Percentiles rank a stretch among this genome's conserved stretches.
phyloP scores from a whole-genome alignment of 2,329 filamentous ascomycete genomes.

The Fusarium albosuccineum region DNA sequence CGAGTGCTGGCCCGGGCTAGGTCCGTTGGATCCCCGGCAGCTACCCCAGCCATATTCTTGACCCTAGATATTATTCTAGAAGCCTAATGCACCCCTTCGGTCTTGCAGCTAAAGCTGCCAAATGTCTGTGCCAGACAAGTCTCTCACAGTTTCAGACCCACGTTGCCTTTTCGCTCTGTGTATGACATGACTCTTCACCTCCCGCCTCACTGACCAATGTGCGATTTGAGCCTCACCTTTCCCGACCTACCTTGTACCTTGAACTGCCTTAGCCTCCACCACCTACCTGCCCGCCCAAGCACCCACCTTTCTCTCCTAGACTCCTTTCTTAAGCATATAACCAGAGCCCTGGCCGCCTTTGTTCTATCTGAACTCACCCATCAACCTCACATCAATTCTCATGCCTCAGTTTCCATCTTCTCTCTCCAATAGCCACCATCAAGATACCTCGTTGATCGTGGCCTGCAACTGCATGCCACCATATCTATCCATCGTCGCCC shows the following conservation, averaged over 20 bases:
- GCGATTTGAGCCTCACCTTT: slow-evolving; percentile 47
- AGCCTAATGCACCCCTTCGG: slow-evolving; percentile 43
- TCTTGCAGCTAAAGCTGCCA: slow-evolving; percentile 21
- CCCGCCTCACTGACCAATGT: slow-evolving; percentile 48
- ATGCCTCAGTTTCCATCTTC: slow-evolving; percentile 30
- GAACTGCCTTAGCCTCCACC: slow-evolving; percentile 12
- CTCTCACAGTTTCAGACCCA: slow-evolving; percentile 40
- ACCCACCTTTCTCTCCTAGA: slow-evolving; percentile 12
- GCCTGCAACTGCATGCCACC: slow-evolving; percentile 29
- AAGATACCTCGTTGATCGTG: slow-evolving; percentile 33
- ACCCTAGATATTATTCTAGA: slow-evolving; percentile 42
- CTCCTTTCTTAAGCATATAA: slow-evolving; percentile 32
- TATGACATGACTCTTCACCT: slow-evolving; percentile 38
- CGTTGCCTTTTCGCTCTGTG: slow-evolving; percentile 34
- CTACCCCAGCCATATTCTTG: slow-evolving; percentile 33
- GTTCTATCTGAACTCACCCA: slow-evolving; percentile 2
- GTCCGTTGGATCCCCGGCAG: slow-evolving; percentile 28
- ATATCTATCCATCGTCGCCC: background rate
- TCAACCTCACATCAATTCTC: slow-evolving; percentile 26
- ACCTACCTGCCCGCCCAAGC: slow-evolving; percentile 2
- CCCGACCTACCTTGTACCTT: slow-evolving; percentile 16
- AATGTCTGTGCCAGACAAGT: slow-evolving; percentile 19
- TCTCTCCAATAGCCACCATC: slow-evolving; percentile 32
- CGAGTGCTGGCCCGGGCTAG: slow-evolving; percentile 30
- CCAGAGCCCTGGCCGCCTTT: slow-evolving; percentile 11